Base-by-base conservation (phyloP, 2,329 filamentous ascomycete species). In the Paraphoma sp. region DNA sequence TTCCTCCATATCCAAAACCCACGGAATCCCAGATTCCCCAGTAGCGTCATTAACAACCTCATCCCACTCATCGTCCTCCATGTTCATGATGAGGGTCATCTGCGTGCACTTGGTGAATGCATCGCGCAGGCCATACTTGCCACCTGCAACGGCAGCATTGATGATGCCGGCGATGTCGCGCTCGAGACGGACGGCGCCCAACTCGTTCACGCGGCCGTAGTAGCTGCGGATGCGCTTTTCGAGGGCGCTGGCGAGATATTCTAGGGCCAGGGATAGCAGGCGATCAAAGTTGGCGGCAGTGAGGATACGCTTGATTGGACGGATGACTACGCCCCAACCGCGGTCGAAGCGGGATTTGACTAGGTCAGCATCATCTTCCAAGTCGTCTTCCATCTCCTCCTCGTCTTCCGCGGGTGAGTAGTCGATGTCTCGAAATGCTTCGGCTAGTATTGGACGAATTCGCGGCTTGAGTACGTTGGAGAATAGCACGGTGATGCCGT, bases 51-150 rank as follows among this genome's bases (percentile, higher is more conserved):
- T 70, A 40, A 78, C 74, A 40, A 93, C 77, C 76, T 95, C 92
- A 46, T 94, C 91, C 91, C 93, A 97, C 77, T 97, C 94, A 55
- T 97, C 93, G 33, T 95, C 91, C 73, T 97, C 93, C 92, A 97
- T 96, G 66, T 93, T 94, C 73, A 94, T 88, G 14, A 97, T 87
- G 82, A 96, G 87, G 54, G 90, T 86, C 67, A 97, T 89, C 82
- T 97, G 92, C 56, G 84, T 83, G 55, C 90, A 91, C 69, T 88
- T 86, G 29, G 84, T 83, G 79, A 97, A 97, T 3, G 85, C 78
- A 70, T 96, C 93, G 31, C 92, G 83, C 36, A 95, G 84, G 1
- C 86, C 86, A 72, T 96, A 97, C 69, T 90, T 87, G 4, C 84
- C 84, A 2, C 89, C 91, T 59, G 82, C 84, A 1, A 92, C 87